These are phyloP conservation scores for Sclerotinia glacialis DNA, from an alignment of 2,329 filamentous ascomycete species.

Conservation along the genomic window DNA sequence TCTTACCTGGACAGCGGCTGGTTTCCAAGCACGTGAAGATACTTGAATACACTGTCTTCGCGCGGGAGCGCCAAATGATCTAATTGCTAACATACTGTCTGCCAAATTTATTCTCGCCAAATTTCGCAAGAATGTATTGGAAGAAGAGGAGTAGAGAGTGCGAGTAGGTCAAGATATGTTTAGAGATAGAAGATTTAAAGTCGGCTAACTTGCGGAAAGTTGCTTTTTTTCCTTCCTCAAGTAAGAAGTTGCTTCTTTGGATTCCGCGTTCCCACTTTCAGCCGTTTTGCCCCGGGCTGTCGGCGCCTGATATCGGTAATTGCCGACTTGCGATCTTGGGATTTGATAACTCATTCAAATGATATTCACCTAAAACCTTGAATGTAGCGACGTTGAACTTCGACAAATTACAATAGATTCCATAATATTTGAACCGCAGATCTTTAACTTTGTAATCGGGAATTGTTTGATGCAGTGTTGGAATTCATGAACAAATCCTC, in stretches of 20 bases:
- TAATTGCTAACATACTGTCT: constrained; percentile 76
- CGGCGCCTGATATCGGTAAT: constrained; percentile 16
- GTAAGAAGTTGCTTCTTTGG: constrained; percentile 21
- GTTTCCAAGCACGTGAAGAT: constrained; percentile 55
- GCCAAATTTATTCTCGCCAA: constrained; percentile 12
- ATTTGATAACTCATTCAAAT: background rate
- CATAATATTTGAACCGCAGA: background rate
- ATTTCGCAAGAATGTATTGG: constrained; percentile 8
- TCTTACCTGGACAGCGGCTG: constrained; percentile 57
- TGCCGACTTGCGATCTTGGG: background rate
- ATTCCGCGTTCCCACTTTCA: constrained; percentile 22
- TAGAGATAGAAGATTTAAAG: constrained; percentile 22
- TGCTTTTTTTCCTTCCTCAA: constrained; percentile 27
- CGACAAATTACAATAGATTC: background rate
- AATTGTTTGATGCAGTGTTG: background rate
- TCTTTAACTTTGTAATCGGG: background rate
- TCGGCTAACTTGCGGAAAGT: constrained; percentile 23
- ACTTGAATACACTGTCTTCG: constrained; percentile 75
- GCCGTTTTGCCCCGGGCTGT: constrained; percentile 9
- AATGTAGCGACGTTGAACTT: background rate
- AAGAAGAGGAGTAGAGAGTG: constrained; percentile 23
- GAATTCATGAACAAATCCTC: background rate
- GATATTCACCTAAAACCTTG: background rate
- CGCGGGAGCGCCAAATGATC: constrained; percentile 72
- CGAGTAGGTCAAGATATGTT: constrained; percentile 23